Conservation (phyloP, 768 basidiomycete species). For the Rossbeevera mucosa region DNA sequence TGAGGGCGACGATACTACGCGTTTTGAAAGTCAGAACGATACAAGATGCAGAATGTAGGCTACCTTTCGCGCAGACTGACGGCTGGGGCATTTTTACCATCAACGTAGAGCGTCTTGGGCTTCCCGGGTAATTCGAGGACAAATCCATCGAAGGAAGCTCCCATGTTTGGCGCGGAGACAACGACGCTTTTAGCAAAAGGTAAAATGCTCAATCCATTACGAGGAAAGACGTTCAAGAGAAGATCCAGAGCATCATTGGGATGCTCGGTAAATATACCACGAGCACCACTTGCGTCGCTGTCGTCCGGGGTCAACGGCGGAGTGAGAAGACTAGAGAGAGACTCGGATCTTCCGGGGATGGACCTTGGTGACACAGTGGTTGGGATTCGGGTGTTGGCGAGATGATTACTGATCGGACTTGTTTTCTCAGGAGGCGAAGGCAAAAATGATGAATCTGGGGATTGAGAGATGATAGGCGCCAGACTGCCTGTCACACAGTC, state of each 20-base stretch:
- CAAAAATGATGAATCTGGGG: conserved; percentile 33
- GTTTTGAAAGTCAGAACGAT: neutral
- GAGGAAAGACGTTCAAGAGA: conserved; percentile 74
- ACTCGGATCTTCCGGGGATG: conserved; percentile 39
- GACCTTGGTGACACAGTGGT: conserved; percentile 36
- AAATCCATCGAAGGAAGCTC: conserved; percentile 69
- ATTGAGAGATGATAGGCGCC: conserved; percentile 57
- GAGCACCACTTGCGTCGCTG: conserved; percentile 40
- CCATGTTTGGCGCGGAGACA: conserved; percentile 65
- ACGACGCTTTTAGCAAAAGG: conserved; percentile 72
- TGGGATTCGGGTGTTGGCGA: conserved; percentile 20
- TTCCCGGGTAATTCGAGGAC: conserved; percentile 69
- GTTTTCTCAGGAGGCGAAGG: conserved; percentile 26
- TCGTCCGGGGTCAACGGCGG: conserved; percentile 80
- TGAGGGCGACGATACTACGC: conserved; percentile 72
- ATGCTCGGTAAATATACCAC: conserved; percentile 42
- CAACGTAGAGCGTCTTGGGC: conserved; percentile 76
- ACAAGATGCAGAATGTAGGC: conserved; percentile 11
- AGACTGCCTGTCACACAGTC: conserved; percentile 91
- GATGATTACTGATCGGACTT: conserved; percentile 17
- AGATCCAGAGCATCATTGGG: conserved; percentile 69
- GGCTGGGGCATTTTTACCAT: conserved; percentile 75
- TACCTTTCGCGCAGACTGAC: conserved; percentile 84
- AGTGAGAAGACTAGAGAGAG: conserved; percentile 48
- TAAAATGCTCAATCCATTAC: conserved; percentile 59